These are phyloP conservation scores for Zostera marina DNA, from an alignment of 116 monocot genomes.

Conservation along the genomic window DNA sequence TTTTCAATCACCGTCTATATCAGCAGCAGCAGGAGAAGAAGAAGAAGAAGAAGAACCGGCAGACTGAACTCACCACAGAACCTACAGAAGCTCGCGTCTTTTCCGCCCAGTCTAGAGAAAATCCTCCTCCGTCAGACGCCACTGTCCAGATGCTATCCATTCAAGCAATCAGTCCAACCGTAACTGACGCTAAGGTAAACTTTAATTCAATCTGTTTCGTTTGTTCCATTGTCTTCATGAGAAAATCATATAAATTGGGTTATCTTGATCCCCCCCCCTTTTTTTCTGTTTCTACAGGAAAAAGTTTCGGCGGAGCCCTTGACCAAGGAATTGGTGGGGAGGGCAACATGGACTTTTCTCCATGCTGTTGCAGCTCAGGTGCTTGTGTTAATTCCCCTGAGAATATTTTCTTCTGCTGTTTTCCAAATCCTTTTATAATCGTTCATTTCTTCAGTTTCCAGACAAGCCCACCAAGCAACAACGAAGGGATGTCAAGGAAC, in stretches of 20 bases:
- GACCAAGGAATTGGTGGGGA: slow-evolving; percentile 85
- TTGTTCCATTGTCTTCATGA: not conserved
- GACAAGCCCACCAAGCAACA: slow-evolving; percentile 88
- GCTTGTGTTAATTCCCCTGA: slow-evolving; percentile 3
- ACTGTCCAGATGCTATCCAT: not conserved
- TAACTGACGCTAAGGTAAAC: not conserved
- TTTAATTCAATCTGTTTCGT: too few species aligned
- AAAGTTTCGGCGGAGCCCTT: slow-evolving; percentile 21
- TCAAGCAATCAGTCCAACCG: not conserved
- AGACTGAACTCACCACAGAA: not conserved
- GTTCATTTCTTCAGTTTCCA: slow-evolving; percentile 40
- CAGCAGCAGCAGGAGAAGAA: too few species aligned
- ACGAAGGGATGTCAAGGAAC: slow-evolving; percentile 68
- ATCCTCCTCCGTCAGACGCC: not conserved
- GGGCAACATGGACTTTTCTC: slow-evolving; percentile 82
- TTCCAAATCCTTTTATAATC: too few species aligned
- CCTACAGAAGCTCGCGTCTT: not conserved
- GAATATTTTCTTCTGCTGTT: too few species aligned
- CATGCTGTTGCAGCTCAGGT: slow-evolving; percentile 85
- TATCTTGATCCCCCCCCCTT: not conserved
- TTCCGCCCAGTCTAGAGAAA: not conserved
- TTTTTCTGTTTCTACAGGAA: slow-evolving; percentile 8
- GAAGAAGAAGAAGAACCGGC: not conserved
- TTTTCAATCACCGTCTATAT: slow-evolving; percentile 10
- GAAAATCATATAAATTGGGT: not conserved